These are phyloP conservation scores for Trichophyton equinum DNA, from an alignment of 2,329 filamentous ascomycete species.

Conservation along the genomic window DNA sequence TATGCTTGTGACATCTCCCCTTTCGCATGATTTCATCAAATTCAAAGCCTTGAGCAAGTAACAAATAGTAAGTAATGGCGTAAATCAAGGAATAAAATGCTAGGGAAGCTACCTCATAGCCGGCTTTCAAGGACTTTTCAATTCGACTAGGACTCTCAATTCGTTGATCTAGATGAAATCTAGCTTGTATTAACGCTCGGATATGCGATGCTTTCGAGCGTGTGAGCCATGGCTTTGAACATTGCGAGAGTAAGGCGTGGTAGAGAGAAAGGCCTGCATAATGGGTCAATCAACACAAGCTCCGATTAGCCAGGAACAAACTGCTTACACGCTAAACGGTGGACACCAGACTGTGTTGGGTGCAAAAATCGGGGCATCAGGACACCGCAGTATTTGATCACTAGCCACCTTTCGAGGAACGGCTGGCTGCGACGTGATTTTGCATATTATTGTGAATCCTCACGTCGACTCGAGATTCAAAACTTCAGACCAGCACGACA, in stretches of 20 bases:
- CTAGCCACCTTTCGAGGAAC: neutral
- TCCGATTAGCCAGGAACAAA: neutral
- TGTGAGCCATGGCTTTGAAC: conserved; percentile 20
- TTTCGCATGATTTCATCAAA: conserved; percentile 24
- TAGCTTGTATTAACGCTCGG: conserved; percentile 23
- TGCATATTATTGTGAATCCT: neutral
- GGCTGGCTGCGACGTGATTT: neutral
- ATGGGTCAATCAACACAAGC: conserved; percentile 2
- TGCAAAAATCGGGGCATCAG: conserved; percentile 28
- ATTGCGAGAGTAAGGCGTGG: conserved; percentile 34
- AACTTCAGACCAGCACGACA: neutral
- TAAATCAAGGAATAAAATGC: neutral
- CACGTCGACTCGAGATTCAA: neutral
- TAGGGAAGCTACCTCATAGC: conserved; percentile 26
- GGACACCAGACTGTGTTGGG: conserved; percentile 26
- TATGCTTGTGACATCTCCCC: conserved; percentile 18
- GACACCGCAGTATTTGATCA: neutral
- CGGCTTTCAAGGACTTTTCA: conserved; percentile 29
- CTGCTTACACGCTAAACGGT: conserved; percentile 34
- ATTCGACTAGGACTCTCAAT: conserved; percentile 30
- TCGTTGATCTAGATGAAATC: conserved; percentile 28
- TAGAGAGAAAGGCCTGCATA: conserved; percentile 33
- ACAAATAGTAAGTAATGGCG: neutral
- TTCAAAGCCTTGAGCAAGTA: conserved; percentile 24
- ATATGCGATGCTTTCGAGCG: conserved; percentile 16